Base-by-base conservation (phyloP, 129 eudicot genomes). In the Erigeron canadensis region DNA sequence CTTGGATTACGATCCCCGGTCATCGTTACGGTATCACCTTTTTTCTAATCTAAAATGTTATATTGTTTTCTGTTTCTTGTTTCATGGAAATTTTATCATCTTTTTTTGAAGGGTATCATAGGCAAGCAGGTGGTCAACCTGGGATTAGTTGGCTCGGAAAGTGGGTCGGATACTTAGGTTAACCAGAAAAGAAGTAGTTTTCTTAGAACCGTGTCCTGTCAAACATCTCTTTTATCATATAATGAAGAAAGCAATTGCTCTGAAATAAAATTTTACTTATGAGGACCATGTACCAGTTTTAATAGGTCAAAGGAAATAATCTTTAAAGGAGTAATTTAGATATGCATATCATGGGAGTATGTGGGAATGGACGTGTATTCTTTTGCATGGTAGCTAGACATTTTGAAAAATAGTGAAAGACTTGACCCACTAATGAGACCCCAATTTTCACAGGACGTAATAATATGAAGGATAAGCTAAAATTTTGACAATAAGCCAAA, bases 1-100 rank as follows among this genome's bases (percentile, higher is more conserved):
- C 85, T 94, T 10, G 99, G 92, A 70, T 81, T 94, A 58, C 96
- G 99, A 23, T 94, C 99, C 78, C 99, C 99, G 8, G 75, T 94
- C 65, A 86, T 90, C 45, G 95, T 90, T 18, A 89, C 85, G 97
- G 99, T 94, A 81, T 39, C 12, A 7, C 16, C 55, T 37, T 10
- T 34, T 51, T 34, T 47, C 64, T 71, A 19, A 13, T 57, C 39
- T 43, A 38, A 43, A 8, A 48, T n/a, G 22, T 65, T 51, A 62
- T 28, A 23, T 19, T 15, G 7, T 53, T 6, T 51, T 53, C 40
- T 39, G 51, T 13, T 22, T 10, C 40, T 15, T n/a, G 64, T 17
- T 7, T 8, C 34, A 37, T 62, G 23, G 22, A 10, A 21, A 19
- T 10, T 18, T n/a, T 5, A 6, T 48, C 2, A 45, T 28, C 5